These are phyloP conservation scores for Nakataea oryzae DNA, from an alignment of 2,329 filamentous ascomycete species.

Conservation along the genomic window DNA sequence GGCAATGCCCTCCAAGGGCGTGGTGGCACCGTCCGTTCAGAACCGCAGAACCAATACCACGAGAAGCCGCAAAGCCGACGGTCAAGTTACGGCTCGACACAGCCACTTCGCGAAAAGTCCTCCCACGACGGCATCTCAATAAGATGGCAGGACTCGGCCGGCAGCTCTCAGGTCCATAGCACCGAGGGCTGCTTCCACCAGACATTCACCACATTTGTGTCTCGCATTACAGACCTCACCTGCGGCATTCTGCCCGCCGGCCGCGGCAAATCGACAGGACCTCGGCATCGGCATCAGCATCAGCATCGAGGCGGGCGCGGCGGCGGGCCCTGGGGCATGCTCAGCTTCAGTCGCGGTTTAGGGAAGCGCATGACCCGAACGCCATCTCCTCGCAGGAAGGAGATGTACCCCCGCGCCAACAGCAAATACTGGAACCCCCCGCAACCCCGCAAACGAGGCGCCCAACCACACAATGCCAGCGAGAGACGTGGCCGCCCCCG, in stretches of 20 bases:
- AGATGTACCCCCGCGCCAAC: not conserved
- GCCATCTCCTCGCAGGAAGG: not conserved
- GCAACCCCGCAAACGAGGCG: not conserved
- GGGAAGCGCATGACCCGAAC: not conserved
- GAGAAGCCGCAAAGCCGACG: not conserved
- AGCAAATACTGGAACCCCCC: not conserved
- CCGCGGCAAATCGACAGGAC: not conserved
- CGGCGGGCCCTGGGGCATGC: too few relatives aligned
- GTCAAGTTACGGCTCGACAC: not conserved
- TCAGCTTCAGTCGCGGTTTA: not conserved
- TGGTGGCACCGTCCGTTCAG: too few relatives aligned
- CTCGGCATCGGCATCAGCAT: not conserved
- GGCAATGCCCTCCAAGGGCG: not conserved
- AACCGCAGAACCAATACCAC: not conserved
- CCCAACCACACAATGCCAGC: not conserved
- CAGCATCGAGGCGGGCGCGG: too few relatives aligned
- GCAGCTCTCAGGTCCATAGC: not conserved
- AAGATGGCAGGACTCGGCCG: not conserved
- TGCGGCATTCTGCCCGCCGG: not conserved
- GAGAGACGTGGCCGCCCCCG: not conserved
- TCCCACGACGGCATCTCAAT: not conserved
- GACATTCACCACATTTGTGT: not conserved
- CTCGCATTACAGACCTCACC: not conserved
- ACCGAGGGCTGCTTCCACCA: not conserved
- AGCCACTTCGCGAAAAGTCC: not conserved